phyloP scores from a whole-genome alignment of 345 rosid genomes.

The Aquilaria malaccensis region DNA sequence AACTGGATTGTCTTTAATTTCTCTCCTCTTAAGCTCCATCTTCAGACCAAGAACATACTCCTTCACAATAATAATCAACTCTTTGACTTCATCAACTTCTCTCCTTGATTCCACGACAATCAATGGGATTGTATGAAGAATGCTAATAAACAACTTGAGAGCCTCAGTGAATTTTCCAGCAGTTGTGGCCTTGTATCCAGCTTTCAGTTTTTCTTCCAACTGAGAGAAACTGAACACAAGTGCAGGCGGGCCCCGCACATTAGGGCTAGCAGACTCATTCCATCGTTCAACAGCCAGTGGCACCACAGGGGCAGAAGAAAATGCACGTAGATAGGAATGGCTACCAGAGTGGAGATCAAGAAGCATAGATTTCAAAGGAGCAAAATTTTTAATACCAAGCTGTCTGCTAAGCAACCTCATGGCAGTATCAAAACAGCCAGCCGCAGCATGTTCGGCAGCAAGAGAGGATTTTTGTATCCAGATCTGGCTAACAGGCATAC shows the following conservation, averaged over 20 bases:
- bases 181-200: constrained; percentile 89
- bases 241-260: constrained; percentile 81
- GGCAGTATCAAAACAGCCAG: constrained; percentile 89
- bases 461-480: constrained; percentile 87
- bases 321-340: constrained; percentile 69
- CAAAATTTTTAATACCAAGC: constrained; percentile 78
- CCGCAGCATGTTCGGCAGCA: constrained; percentile 91
- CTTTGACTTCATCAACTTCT: constrained; percentile 96
- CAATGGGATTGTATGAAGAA: constrained; percentile 86
- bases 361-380: constrained; percentile 64
- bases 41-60: constrained; percentile 83
- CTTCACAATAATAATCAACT: constrained; percentile 59
- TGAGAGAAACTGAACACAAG: constrained; percentile 70
- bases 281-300: constrained; percentile 75
- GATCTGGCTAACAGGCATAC: constrained; percentile 84
- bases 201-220: constrained; percentile 85
- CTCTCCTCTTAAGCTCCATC: constrained; percentile 86
- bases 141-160: constrained; percentile 59
- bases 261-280: constrained; percentile 75
- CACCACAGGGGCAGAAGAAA: constrained; percentile 74
- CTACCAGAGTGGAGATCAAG: constrained; percentile 73
- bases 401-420: constrained; percentile 89
- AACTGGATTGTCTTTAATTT: constrained; percentile 52
- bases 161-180: constrained; percentile 72
- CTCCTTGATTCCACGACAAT: constrained; percentile 88